Evolutionary conservation across 1,284 basidiomycete species (phyloP).

Genomic region (Leccinum insolens): DNA sequence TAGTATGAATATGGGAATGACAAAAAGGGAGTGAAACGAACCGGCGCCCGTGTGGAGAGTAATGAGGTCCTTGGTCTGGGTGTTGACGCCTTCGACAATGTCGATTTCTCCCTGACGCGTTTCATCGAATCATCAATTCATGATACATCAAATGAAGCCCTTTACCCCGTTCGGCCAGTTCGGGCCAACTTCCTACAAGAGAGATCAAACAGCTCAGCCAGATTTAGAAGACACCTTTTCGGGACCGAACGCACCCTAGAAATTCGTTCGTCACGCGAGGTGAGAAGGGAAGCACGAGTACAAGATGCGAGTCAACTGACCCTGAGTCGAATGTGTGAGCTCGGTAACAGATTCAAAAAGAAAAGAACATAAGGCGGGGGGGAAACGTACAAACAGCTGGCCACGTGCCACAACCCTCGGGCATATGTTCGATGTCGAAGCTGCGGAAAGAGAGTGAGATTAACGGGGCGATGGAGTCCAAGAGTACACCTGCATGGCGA

Average conservation of each 20-base stretch:
- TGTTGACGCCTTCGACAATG: constrained; percentile 71
- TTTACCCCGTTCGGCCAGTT: constrained; percentile 29
- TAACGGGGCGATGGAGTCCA: not conserved
- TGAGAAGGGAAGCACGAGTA: constrained; percentile 6
- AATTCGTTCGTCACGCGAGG: not conserved
- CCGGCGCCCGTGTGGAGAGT: constrained; percentile 64
- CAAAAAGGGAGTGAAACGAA: constrained; percentile 9
- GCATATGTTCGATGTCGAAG: constrained; percentile 41
- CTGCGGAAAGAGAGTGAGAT: constrained; percentile 17
- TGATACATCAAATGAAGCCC: not conserved
- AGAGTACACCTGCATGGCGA: constrained; percentile 34
- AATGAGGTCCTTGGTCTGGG: constrained; percentile 52
- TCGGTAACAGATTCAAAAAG: not conserved
- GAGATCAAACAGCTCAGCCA: not conserved
- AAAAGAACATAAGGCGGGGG: not conserved
- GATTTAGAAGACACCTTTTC: not conserved
- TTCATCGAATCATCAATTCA: not conserved
- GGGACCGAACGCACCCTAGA: constrained; percentile 17
- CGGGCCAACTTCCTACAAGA: constrained; percentile 25
- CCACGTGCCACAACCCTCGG: constrained; percentile 42
- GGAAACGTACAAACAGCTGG: constrained; percentile 35
- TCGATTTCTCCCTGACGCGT: constrained; percentile 55
- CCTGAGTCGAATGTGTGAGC: constrained; percentile 13
- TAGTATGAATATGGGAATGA: not conserved
- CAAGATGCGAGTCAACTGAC: constrained; percentile 17